Base-by-base conservation (phyloP, 306 rosid species). In the Inga oerstediana region DNA sequence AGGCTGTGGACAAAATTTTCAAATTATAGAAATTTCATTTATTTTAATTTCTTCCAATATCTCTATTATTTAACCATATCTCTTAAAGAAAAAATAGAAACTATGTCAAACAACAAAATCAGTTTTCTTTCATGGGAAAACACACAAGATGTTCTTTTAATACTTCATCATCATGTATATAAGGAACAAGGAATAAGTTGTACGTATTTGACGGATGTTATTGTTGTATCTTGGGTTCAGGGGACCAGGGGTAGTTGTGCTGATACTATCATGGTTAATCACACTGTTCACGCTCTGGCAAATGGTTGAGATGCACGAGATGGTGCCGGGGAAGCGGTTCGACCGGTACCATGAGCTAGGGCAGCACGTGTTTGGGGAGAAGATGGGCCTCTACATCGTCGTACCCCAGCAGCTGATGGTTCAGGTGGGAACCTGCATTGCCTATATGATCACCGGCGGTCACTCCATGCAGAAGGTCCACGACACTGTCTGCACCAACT, bases 251-350 rank as follows among this genome's bases (percentile, higher is more conserved):
- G 4, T 83, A 30, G 75, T 41, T 0, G 34, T 88, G 0, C 30
- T 95, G 19, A 0, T 84, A 4, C 12, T 95, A 37, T 95, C 98
- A 84, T 95, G 98, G 98, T 15, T 86, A 7, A 91, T 95, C 74
- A 93, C 98, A 13, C 51, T 93, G 43, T 95, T 88, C 82, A 93
- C 97, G 0, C 81, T 95, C 0, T 95, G 98, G 98, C 98, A 95
- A 83, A 92, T 93, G 98, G 98, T 95, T 13, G 94, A 92, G 83
- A 93, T 93, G 97, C 98, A 95, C 11, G 98, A 95, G 80, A 95
- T 95, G 97, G 91, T 90, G 14, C 94, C 98, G 0, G 98, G 95
- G 4, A 84, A 74, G 87, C 82, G 98, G 76, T 93, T 90, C 14
- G 98, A 94, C 52, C 66, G 98, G 82, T 94, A 94, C 78, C 98